Evolutionary conservation across 2,329 filamentous ascomycete species (phyloP).

Genomic region (Arthrinium phaeospermum): DNA sequence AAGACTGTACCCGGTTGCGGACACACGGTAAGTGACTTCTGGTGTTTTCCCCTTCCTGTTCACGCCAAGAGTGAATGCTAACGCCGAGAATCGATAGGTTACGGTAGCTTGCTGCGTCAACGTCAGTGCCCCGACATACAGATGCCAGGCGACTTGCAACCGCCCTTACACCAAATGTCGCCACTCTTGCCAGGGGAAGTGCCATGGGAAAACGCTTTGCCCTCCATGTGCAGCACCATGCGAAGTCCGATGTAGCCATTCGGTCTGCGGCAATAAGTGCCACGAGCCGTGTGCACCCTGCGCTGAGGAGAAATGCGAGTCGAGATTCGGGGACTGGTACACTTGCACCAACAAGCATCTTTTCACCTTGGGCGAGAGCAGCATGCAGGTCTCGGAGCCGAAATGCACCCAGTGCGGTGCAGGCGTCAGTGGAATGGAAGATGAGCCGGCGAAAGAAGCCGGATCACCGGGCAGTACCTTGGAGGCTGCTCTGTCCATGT

Average conservation of each 20-base stretch:
- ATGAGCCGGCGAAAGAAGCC: slow-evolving; percentile 58
- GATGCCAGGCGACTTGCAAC: slow-evolving; percentile 56
- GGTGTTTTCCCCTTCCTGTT: no score
- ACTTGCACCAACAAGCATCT: slow-evolving; percentile 61
- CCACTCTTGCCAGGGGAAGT: slow-evolving; percentile 57
- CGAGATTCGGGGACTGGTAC: slow-evolving; percentile 68
- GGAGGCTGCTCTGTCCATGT: neutral
- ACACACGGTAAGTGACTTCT: slow-evolving; percentile 45
- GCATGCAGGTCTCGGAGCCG: slow-evolving; percentile 66
- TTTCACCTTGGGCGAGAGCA: slow-evolving; percentile 70
- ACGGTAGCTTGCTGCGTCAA: slow-evolving; percentile 55
- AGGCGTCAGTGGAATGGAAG: slow-evolving; percentile 59
- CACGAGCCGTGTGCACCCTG: slow-evolving; percentile 67
- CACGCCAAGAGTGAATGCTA: no score
- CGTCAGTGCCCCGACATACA: slow-evolving; percentile 46
- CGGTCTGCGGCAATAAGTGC: slow-evolving; percentile 60
- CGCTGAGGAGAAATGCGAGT: slow-evolving; percentile 58
- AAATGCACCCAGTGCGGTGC: slow-evolving; percentile 67
- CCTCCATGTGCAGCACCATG: slow-evolving; percentile 55
- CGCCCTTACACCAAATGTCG: slow-evolving; percentile 58
- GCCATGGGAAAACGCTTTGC: slow-evolving; percentile 57
- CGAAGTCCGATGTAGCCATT: slow-evolving; percentile 62
- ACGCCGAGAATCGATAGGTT: slow-evolving; percentile 32
- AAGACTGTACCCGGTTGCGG: slow-evolving; percentile 59
- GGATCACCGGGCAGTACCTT: slow-evolving; percentile 41